Evolutionary conservation across 768 basidiomycete genomes (phyloP), one percentile per base, ranked within the genome.

Genomic region (Amanita inopinata): DNA sequence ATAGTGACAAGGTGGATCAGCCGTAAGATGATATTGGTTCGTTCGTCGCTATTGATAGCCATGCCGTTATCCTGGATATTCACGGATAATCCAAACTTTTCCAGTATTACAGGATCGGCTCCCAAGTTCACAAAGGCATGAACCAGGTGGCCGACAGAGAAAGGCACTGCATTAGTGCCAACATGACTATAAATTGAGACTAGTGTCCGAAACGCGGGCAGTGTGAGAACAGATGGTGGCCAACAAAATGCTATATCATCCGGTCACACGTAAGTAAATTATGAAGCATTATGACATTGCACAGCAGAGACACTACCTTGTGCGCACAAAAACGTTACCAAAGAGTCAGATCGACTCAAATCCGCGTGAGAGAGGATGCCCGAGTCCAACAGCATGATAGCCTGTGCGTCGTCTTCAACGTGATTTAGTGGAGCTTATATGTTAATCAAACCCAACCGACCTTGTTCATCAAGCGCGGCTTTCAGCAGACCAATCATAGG

Each of bases 341-440:
- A 33, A 10, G 23, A 3, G 35, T 30, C 32, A 62, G 51, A 23
- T 54, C 51, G 14, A 59, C 45, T 15, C 60, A 58, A 22, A 68
- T 49, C 34, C 22, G 33, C 11, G 17, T 45, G 56, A 17, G 51
- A 50, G 34, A 80, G 53, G 19, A 64, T 47, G n/a, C 71, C 67
- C 27, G 61, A 60, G 27, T 62, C 58, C 3, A 82, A 56, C 5
- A 74, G 44, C 15, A 69, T 47, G 12, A 55, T 51, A 18, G 71
- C 57, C 31, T 62, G 61, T 6, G 48, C 41, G 10, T 57, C 34
- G 50, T 76, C 79, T 80, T 37, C 34, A 42, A 46, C 18, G 25
- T 34, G 11, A 45, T 24, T 46, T 17, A 45, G 37, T 38, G 24
- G 3, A 32, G 33, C 48, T 15, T n/a, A 48, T 43, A 14, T 1